These are phyloP conservation scores for Quercus aquifolioides DNA, from an alignment of 306 rosid species.

Conservation along the genomic window DNA sequence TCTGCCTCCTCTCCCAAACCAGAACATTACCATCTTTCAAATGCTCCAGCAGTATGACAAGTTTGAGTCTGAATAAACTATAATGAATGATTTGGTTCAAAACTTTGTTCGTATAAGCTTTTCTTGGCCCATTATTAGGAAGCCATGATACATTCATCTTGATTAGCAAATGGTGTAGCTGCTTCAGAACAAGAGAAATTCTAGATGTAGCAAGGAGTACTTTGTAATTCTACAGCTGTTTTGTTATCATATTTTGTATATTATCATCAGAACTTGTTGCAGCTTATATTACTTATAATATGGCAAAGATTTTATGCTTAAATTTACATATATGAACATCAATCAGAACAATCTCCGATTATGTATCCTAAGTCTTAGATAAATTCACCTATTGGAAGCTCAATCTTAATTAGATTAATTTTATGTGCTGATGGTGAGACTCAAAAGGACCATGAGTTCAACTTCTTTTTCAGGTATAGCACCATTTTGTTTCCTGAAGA, in stretches of 20 bases:
- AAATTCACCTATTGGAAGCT: background rate
- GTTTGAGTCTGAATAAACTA: conserved; percentile 46
- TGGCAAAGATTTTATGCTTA: background rate
- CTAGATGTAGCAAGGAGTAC: conserved; percentile 20
- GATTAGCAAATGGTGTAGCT: conserved; percentile 16
- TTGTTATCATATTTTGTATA: conserved; percentile 2
- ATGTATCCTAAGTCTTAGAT: background rate
- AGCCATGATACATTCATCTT: conserved; percentile 20
- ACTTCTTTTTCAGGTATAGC: background rate
- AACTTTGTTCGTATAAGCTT: conserved; percentile 13
- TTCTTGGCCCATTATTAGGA: background rate
- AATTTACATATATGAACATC: background rate
- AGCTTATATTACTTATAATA: conserved; percentile 21
- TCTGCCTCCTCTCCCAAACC: conserved; percentile 46
- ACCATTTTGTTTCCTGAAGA: too few relatives aligned
- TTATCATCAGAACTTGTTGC: background rate
- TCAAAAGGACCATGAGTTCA: background rate
- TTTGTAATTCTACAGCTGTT: background rate
- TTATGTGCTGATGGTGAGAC: background rate
- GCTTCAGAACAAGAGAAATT: conserved; percentile 20
- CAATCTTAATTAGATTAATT: background rate
- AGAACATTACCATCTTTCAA: conserved; percentile 70
- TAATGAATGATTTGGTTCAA: conserved; percentile 10
- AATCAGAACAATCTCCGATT: background rate
- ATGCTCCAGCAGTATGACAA: conserved; percentile 80